phyloP scores from a whole-genome alignment of 2,329 filamentous ascomycete genomes.

The Pseudohalonectria lignicola region DNA sequence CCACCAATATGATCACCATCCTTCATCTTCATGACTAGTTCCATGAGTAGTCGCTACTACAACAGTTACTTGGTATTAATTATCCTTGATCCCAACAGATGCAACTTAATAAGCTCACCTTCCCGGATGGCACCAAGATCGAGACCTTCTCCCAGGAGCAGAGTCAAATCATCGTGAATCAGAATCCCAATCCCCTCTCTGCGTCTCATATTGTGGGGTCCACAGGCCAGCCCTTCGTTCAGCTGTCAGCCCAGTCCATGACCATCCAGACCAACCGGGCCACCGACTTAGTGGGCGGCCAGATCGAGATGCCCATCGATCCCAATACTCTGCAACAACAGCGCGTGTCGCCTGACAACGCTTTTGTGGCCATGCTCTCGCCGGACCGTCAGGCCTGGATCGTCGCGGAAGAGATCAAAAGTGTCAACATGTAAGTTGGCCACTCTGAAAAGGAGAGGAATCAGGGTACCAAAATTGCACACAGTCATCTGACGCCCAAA shows the following conservation, averaged over 20 bases:
- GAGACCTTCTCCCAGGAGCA: conserved; percentile 3
- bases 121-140: conserved; percentile 2
- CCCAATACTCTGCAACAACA: background rate
- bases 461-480: too few species aligned
- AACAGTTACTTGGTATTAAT: background rate
- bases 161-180: conserved; percentile 1
- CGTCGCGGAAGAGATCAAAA: conserved; percentile 1
- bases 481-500: too few species aligned
- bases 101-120: background rate
- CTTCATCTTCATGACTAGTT: background rate
- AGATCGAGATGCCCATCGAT: conserved; percentile 2
- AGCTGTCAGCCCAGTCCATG: background rate
- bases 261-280: conserved; percentile 2
- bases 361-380: conserved; percentile 1
- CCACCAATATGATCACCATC: too few species aligned
- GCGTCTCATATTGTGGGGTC: background rate
- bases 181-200: conserved; percentile 1
- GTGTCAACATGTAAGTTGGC: background rate
- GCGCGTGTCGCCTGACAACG: background rate
- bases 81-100: conserved; percentile 1
- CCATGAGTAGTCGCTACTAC: background rate
- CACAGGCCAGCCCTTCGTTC: conserved; percentile 2
- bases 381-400: conserved; percentile 3
- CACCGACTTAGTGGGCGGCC: conserved; percentile 1
- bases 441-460: too few species aligned